These are phyloP conservation scores for Porpolomopsis calyptriformis DNA, from an alignment of 768 basidiomycete genomes.

Conservation along the genomic window DNA sequence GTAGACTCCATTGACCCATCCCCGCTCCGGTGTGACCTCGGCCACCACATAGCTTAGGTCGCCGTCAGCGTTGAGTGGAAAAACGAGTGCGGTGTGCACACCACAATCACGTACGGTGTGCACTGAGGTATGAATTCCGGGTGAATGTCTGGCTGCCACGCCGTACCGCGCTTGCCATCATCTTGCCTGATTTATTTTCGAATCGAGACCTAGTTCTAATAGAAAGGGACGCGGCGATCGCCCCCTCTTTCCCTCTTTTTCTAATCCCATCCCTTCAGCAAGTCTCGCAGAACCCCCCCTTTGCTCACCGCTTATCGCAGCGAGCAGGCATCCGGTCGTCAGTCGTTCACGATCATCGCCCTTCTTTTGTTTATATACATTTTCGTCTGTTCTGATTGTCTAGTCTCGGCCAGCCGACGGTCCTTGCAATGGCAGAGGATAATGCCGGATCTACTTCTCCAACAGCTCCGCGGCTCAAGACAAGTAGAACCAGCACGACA, in stretches of 20 bases:
- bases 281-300: neutral
- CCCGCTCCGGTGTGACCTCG: too few species aligned
- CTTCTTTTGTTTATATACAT: neutral
- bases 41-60: neutral
- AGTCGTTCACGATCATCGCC: neutral
- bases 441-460: slow-evolving; percentile 27
- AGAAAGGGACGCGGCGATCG: neutral
- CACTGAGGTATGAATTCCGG: neutral
- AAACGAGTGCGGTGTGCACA: neutral
- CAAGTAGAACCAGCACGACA: slow-evolving; percentile 25
- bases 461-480: slow-evolving; percentile 31
- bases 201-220: neutral
- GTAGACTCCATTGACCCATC: neutral
- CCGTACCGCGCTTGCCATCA: neutral
- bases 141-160: neutral
- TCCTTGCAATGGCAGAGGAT: slow-evolving; percentile 27
- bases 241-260: neutral
- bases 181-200: too few species aligned
- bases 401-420: neutral
- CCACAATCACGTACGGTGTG: neutral
- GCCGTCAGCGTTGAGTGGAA: neutral
- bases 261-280: neutral
- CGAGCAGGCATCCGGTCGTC: slow-evolving; percentile 1
- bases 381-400: neutral
- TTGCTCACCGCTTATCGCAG: neutral